These are phyloP conservation scores for Hypericum perforatum DNA, from an alignment of 345 rosid species.

Conservation along the genomic window DNA sequence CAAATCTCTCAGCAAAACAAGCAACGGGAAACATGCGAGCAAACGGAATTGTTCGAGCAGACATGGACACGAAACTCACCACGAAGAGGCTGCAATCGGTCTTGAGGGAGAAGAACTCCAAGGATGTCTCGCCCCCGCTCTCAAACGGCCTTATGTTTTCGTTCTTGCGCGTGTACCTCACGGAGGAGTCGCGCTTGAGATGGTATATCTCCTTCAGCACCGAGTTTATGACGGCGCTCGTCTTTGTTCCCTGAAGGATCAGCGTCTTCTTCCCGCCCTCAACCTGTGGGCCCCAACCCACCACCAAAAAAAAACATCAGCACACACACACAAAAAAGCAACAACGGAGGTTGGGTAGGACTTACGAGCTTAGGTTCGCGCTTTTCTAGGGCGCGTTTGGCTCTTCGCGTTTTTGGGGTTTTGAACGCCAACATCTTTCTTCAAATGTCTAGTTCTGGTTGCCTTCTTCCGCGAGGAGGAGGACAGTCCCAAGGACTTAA, in stretches of 20 bases:
- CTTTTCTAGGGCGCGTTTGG: constrained; percentile 54
- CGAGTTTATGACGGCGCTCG: constrained; percentile 53
- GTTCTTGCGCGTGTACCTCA: constrained; percentile 79
- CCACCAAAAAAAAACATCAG: constrained; percentile 6
- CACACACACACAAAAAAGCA: background rate
- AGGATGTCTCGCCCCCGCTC: constrained; percentile 79
- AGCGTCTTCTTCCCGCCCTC: constrained; percentile 92
- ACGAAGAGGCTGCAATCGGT: constrained; percentile 89
- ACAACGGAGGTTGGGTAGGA: background rate
- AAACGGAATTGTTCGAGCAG: background rate
- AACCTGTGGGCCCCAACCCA: constrained; percentile 27
- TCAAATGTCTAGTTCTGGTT: too few relatives aligned
- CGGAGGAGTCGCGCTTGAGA: constrained; percentile 62
- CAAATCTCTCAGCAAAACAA: background rate
- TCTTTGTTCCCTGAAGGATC: constrained; percentile 85
- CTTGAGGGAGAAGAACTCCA: constrained; percentile 86
- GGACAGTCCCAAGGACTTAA: too few relatives aligned
- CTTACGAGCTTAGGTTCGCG: constrained; percentile 80
- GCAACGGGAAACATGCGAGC: background rate
- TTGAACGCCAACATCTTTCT: constrained; percentile 42
- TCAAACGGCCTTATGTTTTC: constrained; percentile 90
- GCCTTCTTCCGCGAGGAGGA: too few relatives aligned
- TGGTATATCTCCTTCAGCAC: constrained; percentile 59
- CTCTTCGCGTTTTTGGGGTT: constrained; percentile 44
- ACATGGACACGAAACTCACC: constrained; percentile 29